Evolutionary conservation across 176 grass and related monocot genomes (phyloP), one percentile per base, ranked within the genome.

Genomic region (Oryza glaberrima): DNA sequence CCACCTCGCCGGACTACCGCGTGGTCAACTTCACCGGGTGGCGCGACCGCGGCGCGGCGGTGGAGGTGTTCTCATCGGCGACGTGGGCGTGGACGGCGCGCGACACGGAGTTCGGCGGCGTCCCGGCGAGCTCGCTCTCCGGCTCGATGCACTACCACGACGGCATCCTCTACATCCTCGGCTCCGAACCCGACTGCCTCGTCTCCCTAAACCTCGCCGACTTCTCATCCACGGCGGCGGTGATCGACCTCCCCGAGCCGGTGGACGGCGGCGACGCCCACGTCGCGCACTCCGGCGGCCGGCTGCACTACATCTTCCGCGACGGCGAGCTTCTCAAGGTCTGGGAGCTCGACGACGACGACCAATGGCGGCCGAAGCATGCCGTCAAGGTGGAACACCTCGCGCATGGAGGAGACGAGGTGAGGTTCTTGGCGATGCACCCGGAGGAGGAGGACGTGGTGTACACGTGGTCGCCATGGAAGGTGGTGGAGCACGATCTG

Each of bases 31-130:
- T 91, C 89, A 86, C 87, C 26, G 69, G 38, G 13, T 88, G 91
- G 87, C 66, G 68, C 3, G 80, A 79, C 2, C 23, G 6, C 80
- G 88, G 81, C 14, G 88, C 88, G 9, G 45, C 73, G 67, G 20
- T 93, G 34, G 90, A 95, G 82, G 86, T 91, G 46, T 95, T 77
- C 91, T 91, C 94, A 47, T 93, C 91, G 11, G 88, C 76, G 64
- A 46, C 85, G 5, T 8, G 67, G 46, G 44, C 58, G 54, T 95
- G 94, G 90, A 1, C 77, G 3, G 2, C 9, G 9, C 88, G 20
- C 70, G 80, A 85, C 20, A 66, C 69, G 41, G 70, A 91, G 0
- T 91, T 89, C 65, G 86, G 86, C 25, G 32, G 86, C 25, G 32
- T 96, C 5, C 44, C 43, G 0, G 75, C 88, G 8, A 73, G 28